Percentiles rank a stretch among this genome's conserved stretches.
Conservation (phyloP, 805 yeast species). For the Lipomyces sp. region DNA sequence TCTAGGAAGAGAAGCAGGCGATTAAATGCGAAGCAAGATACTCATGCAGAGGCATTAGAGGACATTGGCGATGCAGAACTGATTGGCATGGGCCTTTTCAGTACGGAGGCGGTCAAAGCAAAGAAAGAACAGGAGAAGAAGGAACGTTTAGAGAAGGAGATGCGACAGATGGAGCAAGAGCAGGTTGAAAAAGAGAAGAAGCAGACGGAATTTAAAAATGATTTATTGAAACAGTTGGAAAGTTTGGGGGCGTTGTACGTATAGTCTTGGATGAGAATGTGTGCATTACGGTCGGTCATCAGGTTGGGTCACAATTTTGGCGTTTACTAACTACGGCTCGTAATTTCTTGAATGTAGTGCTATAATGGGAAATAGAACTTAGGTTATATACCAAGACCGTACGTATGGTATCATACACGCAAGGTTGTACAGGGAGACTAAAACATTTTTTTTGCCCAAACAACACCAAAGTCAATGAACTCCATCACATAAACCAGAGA, state of each 20-base stretch:
- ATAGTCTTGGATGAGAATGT: not conserved
- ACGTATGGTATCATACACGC: not conserved
- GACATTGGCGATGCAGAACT: constrained; percentile 9
- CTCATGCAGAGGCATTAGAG: constrained; percentile 1
- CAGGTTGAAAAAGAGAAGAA: constrained; percentile 4
- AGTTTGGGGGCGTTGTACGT: constrained; percentile 21
- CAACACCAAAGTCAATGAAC: not conserved
- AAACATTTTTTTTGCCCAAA: not conserved
- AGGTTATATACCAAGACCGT: not conserved
- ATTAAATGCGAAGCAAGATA: not conserved
- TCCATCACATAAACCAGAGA: not conserved
- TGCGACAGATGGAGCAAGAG: constrained; percentile 1
- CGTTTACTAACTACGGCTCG: not conserved
- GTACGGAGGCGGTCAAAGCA: not conserved
- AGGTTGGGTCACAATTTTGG: not conserved
- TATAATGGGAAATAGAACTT: not conserved
- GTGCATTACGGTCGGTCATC: not conserved
- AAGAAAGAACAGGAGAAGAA: not conserved
- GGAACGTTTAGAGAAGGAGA: not conserved
- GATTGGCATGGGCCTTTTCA: constrained; percentile 5
- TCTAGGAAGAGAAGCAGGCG: not conserved
- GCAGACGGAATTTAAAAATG: constrained; percentile 11
- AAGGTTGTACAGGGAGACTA: no score
- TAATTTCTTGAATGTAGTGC: not conserved
- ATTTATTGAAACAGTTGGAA: constrained; percentile 22